Evolutionary conservation across 2,329 filamentous ascomycete species (phyloP).

Genomic region (Coleophoma cylindrospora): DNA sequence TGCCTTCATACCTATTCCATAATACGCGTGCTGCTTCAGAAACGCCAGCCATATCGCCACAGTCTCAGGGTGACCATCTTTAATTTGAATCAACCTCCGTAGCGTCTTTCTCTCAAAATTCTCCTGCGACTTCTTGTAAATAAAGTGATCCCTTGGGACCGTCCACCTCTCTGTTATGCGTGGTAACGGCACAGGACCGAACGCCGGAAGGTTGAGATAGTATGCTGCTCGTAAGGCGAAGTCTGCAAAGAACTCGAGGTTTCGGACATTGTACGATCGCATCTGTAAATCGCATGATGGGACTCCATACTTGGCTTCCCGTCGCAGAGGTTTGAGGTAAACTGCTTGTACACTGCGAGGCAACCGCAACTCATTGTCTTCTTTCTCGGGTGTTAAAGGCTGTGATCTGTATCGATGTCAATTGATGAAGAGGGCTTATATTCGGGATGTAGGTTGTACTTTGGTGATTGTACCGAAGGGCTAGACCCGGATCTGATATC

Average conservation of each 20-base stretch:
- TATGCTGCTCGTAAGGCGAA: constrained; percentile 94
- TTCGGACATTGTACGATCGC: constrained; percentile 83
- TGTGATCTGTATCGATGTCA: neutral
- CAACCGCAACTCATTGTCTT: constrained; percentile 42
- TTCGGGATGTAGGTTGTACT: neutral
- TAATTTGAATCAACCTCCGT: constrained; percentile 83
- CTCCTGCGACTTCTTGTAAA: constrained; percentile 96
- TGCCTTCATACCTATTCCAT: constrained; percentile 98
- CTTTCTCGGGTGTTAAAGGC: neutral
- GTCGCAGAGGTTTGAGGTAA: constrained; percentile 79
- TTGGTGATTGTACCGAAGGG: neutral
- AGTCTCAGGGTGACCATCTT: constrained; percentile 82
- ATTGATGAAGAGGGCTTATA: neutral
- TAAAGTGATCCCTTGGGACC: constrained; percentile 81
- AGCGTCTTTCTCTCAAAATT: constrained; percentile 93
- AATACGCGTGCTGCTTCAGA: constrained; percentile 84
- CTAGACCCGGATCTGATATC: neutral
- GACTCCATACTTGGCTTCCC: constrained; percentile 68
- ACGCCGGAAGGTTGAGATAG: constrained; percentile 82
- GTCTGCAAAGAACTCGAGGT: constrained; percentile 91
- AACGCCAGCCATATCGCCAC: constrained; percentile 93
- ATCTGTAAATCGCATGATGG: constrained; percentile 89
- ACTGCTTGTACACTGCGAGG: constrained; percentile 80
- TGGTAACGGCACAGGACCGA: constrained; percentile 80
- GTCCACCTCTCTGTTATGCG: constrained; percentile 91